A percentile compares a stretch with the other conserved stretches of the same genome.
Conservation (phyloP, 2,329 filamentous ascomycete genomes). For the Colletotrichum caudatum region DNA sequence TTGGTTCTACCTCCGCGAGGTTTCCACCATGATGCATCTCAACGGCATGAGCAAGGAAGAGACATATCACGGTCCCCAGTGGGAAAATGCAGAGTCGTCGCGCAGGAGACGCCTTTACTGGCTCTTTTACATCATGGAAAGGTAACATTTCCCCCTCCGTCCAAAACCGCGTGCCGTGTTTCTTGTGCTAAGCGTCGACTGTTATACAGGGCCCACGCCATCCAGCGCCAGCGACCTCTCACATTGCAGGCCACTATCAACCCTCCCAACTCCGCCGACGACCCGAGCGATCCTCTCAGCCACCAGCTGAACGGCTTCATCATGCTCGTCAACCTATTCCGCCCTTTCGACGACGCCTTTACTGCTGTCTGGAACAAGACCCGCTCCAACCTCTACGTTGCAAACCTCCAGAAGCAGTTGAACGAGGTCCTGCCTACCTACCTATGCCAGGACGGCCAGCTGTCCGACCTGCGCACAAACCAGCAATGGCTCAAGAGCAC, state of each 20-base stretch:
- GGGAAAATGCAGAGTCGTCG: constrained; percentile 70
- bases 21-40: constrained; percentile 76
- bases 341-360: constrained; percentile 74
- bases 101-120: constrained; percentile 77
- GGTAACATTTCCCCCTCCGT: constrained; percentile 57
- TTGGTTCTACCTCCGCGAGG: constrained; percentile 84
- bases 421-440: constrained; percentile 65
- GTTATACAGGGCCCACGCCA: constrained; percentile 71
- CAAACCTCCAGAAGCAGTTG: constrained; percentile 72
- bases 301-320: constrained; percentile 69
- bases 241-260: constrained; percentile 77
- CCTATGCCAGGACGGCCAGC: constrained; percentile 65
- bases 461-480: constrained; percentile 67
- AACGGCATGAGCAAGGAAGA: constrained; percentile 72
- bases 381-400: constrained; percentile 68
- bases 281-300: constrained; percentile 67
- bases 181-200: constrained; percentile 23
- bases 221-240: constrained; percentile 77
- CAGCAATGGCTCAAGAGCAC: constrained; percentile 76
- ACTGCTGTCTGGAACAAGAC: constrained; percentile 76
- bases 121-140: constrained; percentile 78
- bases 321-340: constrained; percentile 72
- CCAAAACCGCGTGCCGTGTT: constrained; percentile 16
- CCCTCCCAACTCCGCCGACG: constrained; percentile 71
- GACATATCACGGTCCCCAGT: constrained; percentile 64